A percentile compares a stretch with the other conserved stretches of the same genome.
These are phyloP conservation scores for Penicillium oxalicum DNA, from an alignment of 2,329 filamentous ascomycete genomes.

Conservation along the genomic window DNA sequence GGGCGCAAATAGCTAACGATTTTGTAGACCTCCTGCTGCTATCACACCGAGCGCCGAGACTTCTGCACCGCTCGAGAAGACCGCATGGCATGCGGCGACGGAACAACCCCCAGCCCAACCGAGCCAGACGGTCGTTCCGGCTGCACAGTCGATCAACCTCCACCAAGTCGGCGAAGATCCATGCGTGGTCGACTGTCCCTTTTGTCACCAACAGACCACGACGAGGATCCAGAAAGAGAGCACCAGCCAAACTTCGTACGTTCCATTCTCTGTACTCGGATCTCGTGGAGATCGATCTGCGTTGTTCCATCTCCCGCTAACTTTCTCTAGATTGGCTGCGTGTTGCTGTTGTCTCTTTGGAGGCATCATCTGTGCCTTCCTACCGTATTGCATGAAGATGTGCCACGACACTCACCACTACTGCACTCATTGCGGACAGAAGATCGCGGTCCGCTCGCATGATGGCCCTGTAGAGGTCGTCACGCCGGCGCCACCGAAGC, in stretches of 20 bases:
- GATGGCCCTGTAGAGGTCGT: conserved; percentile 6
- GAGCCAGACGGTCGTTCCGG: background rate
- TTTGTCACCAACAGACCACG: conserved; percentile 8
- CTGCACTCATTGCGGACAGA: conserved; percentile 8
- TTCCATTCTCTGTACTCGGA: background rate
- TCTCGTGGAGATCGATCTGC: background rate
- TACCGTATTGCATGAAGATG: conserved; percentile 15
- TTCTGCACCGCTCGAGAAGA: conserved; percentile 4
- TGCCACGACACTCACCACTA: conserved; percentile 15
- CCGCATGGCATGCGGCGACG: conserved; percentile 6
- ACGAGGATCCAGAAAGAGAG: conserved; percentile 12
- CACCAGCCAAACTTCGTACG: conserved; percentile 11
- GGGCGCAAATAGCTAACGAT: too few species aligned
- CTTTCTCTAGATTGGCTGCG: conserved; percentile 6
- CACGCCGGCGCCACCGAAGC: conserved; percentile 2
- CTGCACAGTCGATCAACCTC: conserved; percentile 1
- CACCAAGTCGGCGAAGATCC: conserved; percentile 8
- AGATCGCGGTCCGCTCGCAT: conserved; percentile 5
- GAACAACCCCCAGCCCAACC: conserved; percentile 1
- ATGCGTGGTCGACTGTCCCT: conserved; percentile 9
- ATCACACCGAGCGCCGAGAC: background rate
- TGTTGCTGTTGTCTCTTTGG: conserved; percentile 13
- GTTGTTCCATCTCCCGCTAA: background rate
- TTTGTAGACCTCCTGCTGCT: background rate
- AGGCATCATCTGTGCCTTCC: conserved; percentile 11